Conservation (phyloP, 805 yeast genomes). For the Alloascoidea africana region DNA sequence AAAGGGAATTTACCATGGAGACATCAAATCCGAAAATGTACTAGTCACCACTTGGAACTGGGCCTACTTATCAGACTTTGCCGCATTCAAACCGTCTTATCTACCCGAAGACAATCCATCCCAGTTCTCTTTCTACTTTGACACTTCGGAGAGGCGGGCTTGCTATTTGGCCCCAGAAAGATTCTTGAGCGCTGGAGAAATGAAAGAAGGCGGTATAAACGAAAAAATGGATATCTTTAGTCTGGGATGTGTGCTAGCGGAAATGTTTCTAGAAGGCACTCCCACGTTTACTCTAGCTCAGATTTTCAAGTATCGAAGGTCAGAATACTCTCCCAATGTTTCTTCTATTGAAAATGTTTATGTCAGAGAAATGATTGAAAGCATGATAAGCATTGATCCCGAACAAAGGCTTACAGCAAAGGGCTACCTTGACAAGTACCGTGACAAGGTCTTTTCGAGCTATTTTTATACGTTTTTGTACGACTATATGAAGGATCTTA, state of each 20-base stretch:
- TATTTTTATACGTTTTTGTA: conserved; percentile 33
- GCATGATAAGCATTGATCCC: conserved; percentile 57
- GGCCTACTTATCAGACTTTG: conserved; percentile 71
- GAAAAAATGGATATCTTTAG: conserved; percentile 72
- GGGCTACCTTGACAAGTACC: conserved; percentile 34
- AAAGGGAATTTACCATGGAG: conserved; percentile 63
- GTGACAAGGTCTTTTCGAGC: conserved; percentile 9
- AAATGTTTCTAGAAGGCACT: conserved; percentile 72
- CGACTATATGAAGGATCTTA: conserved; percentile 40
- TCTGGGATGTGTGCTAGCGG: conserved; percentile 82
- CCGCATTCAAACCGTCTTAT: conserved; percentile 68
- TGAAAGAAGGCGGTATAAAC: conserved; percentile 21
- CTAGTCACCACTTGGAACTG: conserved; percentile 83
- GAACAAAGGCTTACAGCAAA: conserved; percentile 37
- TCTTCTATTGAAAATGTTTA: conserved; percentile 33
- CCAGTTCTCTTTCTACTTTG: conserved; percentile 83
- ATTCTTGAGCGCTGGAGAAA: conserved; percentile 26
- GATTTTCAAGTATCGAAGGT: conserved; percentile 63
- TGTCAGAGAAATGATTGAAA: conserved; percentile 37
- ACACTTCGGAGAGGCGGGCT: conserved; percentile 70
- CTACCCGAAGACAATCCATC: conserved; percentile 91
- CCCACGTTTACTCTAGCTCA: conserved; percentile 81
- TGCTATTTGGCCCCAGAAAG: conserved; percentile 95
- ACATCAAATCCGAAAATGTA: conserved; percentile 81
- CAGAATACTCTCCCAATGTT: conserved; percentile 52